Percentiles rank a stretch among this genome's conserved stretches.
phyloP scores from a whole-genome alignment of 179 eudicot species.

The Silene vulgaris region DNA sequence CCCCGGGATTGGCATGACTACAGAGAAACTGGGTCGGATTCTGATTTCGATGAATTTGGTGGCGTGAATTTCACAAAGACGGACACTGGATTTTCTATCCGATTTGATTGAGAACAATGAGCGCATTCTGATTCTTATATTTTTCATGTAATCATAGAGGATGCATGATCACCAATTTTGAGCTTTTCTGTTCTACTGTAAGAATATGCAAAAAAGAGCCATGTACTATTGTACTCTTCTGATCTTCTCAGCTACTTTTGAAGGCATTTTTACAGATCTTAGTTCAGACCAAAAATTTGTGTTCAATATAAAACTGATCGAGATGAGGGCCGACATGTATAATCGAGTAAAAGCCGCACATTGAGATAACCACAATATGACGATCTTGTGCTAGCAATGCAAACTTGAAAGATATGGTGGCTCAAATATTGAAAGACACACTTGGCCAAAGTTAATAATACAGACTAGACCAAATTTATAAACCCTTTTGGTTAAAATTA shows the following conservation, averaged over 20 bases:
- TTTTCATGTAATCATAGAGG: not conserved
- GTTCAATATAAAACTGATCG: too few relatives aligned
- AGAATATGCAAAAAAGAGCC: not conserved
- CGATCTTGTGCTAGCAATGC: too few relatives aligned
- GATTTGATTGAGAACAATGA: slow-evolving; percentile 40
- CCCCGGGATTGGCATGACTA: slow-evolving; percentile 42
- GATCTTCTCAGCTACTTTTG: not conserved
- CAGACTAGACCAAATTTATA: slow-evolving; percentile 21
- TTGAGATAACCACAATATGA: not conserved
- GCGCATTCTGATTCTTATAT: not conserved
- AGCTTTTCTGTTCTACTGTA: not conserved
- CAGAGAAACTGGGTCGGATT: slow-evolving; percentile 56
- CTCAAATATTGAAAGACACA: slow-evolving; percentile 4
- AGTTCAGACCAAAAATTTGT: not conserved
- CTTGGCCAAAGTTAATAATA: slow-evolving; percentile 21
- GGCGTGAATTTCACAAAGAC: slow-evolving; percentile 43
- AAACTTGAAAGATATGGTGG: not conserved
- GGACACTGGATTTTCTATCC: slow-evolving; percentile 55
- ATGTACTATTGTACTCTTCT: too few relatives aligned
- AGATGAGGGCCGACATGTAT: too few relatives aligned
- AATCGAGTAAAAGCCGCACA: not conserved
- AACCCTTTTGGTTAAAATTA: slow-evolving; percentile 27
- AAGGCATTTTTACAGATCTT: not conserved
- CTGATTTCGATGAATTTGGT: slow-evolving; percentile 72
- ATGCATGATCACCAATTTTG: slow-evolving; percentile 13